phyloP scores from a whole-genome alignment of 164 flowering plant species.

The Malania oleifera region DNA sequence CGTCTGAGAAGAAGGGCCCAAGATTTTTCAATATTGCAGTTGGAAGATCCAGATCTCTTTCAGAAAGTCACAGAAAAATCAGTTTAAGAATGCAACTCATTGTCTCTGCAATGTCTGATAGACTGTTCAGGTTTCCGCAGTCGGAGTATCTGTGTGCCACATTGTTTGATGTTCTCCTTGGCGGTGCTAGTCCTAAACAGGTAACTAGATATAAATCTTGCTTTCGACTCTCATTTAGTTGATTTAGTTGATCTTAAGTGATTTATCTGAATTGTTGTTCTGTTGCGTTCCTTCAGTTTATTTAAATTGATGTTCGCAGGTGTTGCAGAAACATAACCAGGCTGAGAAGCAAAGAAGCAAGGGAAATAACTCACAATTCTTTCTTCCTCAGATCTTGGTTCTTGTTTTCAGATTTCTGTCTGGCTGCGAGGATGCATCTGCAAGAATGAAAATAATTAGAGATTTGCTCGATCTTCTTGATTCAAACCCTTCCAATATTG shows the following conservation, averaged over 20 bases:
- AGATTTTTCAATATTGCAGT: conserved; percentile 74
- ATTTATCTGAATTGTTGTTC: background rate
- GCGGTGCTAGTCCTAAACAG: conserved; percentile 99
- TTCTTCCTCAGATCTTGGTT: conserved; percentile 80
- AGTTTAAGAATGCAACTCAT: conserved; percentile 56
- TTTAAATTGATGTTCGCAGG: conserved; percentile 41
- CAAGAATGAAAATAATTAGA: conserved; percentile 63
- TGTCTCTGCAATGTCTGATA: conserved; percentile 70
- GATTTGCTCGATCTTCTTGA: conserved; percentile 93
- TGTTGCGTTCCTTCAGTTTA: too few relatives aligned
- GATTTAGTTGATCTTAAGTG: conserved; percentile 3
- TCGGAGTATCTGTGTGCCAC: conserved; percentile 85
- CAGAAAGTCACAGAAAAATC: conserved; percentile 53
- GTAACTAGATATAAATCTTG: conserved; percentile 29
- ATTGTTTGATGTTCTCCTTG: conserved; percentile 97
- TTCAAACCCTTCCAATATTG: conserved; percentile 81
- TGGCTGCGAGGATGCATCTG: conserved; percentile 43
- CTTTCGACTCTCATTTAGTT: background rate
- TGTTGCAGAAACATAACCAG: conserved; percentile 68
- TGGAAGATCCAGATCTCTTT: conserved; percentile 61
- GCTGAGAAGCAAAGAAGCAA: conserved; percentile 55
- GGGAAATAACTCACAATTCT: conserved; percentile 61
- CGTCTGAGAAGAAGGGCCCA: conserved; percentile 86
- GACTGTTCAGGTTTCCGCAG: conserved; percentile 75
- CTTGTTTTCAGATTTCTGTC: conserved; percentile 80